Percentiles rank a stretch among this genome's conserved stretches.
phyloP scores from a whole-genome alignment of 768 basidiomycete genomes.

The Hypsizygus marmoreus region DNA sequence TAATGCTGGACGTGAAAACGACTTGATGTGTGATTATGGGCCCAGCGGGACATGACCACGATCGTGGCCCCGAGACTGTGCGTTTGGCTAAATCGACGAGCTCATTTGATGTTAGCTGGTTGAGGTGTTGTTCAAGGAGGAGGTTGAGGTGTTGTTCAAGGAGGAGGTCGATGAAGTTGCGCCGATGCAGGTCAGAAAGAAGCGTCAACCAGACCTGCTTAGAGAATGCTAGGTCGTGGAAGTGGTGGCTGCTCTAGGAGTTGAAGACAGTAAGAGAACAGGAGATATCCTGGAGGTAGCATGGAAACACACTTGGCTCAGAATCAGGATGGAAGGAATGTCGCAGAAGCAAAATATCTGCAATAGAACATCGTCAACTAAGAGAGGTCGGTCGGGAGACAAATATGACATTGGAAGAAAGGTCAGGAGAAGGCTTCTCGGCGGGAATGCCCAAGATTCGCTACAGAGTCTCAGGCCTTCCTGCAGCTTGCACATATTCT shows the following conservation, averaged over 20 bases:
- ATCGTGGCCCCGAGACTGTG: slow-evolving; percentile 7
- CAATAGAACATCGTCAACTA: slow-evolving; percentile 11
- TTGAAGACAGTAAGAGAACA: no score
- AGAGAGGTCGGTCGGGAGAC: neutral
- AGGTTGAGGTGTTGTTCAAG: no score
- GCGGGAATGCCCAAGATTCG: no score
- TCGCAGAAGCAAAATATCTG: slow-evolving; percentile 12
- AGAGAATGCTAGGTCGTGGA: slow-evolving; percentile 4
- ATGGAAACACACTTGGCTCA: slow-evolving; percentile 7
- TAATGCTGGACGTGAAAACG: neutral
- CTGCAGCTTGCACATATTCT: no score
- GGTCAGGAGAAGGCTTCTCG: no score
- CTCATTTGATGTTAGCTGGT: slow-evolving; percentile 1
- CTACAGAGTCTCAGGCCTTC: no score
- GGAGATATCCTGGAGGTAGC: neutral
- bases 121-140: slow-evolving; percentile 7
- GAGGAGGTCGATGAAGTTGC: slow-evolving; percentile 14
- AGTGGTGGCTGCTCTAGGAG: slow-evolving; percentile 3
- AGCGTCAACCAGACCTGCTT: slow-evolving; percentile 11
- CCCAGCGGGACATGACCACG: slow-evolving; percentile 1
- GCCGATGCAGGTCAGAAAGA: slow-evolving; percentile 8
- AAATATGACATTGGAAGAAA: no score
- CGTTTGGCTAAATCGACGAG: slow-evolving; percentile 11
- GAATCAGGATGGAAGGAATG: slow-evolving; percentile 8
- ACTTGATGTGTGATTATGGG: neutral